These are phyloP conservation scores for Piloderma croceum DNA, from an alignment of 768 basidiomycete species.

Conservation along the genomic window DNA sequence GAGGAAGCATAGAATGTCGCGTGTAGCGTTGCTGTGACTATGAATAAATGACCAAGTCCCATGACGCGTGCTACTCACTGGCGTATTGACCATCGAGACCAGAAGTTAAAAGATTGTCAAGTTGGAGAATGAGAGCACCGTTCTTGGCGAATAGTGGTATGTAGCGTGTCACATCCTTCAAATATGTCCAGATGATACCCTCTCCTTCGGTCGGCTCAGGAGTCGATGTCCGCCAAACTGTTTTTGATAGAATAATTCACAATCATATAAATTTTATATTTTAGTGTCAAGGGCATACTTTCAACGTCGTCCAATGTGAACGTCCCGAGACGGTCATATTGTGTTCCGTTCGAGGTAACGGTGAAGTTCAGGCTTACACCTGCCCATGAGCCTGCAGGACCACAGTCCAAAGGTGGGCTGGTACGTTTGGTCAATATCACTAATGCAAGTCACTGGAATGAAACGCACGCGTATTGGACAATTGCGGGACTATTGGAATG, in stretches of 20 bases:
- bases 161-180: conserved; percentile 73
- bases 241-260: too few species aligned
- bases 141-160: conserved; percentile 62
- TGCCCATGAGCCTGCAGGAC: conserved; percentile 65
- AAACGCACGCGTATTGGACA: conserved; percentile 51
- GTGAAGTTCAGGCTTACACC: conserved; percentile 74
- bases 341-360: conserved; percentile 71
- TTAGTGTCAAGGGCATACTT: conserved; percentile 36
- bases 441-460: neutral
- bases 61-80: conserved; percentile 39
- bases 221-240: conserved; percentile 79
- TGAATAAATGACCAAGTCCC: conserved; percentile 2
- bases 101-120: conserved; percentile 61
- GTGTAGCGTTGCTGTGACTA: conserved; percentile 48
- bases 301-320: conserved; percentile 78
- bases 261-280: neutral
- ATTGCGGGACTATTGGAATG: conserved; percentile 47
- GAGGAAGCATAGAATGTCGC: conserved; percentile 72
- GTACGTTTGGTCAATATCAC: too few species aligned
- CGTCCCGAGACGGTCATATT: conserved; percentile 65
- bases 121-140: conserved; percentile 66
- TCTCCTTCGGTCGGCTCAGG: conserved; percentile 62
- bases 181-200: conserved; percentile 74
- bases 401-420: conserved; percentile 72
- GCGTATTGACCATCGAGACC: conserved; percentile 65